Conservation (phyloP, 352 stramenopile species). For the Phytophthora niederhauseri region DNA sequence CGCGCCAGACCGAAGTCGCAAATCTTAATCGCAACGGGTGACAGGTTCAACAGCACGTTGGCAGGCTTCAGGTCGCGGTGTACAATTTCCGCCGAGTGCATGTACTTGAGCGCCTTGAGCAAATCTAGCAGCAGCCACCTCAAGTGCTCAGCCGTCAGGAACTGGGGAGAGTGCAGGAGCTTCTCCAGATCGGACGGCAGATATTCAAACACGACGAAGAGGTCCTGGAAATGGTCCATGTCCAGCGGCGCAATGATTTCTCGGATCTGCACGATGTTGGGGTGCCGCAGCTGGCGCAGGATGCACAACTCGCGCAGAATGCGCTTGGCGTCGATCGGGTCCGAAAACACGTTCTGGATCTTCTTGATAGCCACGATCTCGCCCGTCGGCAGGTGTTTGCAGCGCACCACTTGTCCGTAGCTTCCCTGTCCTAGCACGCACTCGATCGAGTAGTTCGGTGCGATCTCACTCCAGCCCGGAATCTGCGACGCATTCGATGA, state of each 20-base stretch:
- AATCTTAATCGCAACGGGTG: conserved; percentile 87
- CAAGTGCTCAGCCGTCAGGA: conserved; percentile 83
- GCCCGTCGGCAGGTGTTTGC: conserved; percentile 87
- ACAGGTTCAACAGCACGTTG: conserved; percentile 90
- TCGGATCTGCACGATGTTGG: conserved; percentile 89
- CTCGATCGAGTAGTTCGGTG: conserved; percentile 85
- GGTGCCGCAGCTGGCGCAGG: conserved; percentile 81
- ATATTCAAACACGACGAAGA: conserved; percentile 90
- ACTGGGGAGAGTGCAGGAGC: conserved; percentile 85
- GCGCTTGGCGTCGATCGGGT: conserved; percentile 88
- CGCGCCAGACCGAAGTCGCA: conserved; percentile 86
- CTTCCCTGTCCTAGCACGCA: conserved; percentile 85
- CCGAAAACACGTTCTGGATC: conserved; percentile 90
- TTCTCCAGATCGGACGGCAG: conserved; percentile 87
- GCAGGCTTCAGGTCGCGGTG: conserved; percentile 90
- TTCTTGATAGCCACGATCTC: conserved; percentile 92
- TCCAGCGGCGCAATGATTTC: conserved; percentile 86
- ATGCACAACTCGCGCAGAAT: conserved; percentile 88
- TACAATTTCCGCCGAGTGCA: conserved; percentile 90
- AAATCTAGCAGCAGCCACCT: conserved; percentile 86
- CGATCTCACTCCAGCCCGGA: conserved; percentile 82
- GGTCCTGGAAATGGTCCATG: conserved; percentile 75
- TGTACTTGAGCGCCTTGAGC: conserved; percentile 90
- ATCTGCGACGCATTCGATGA: conserved; percentile 77
- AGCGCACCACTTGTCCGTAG: conserved; percentile 88